These are phyloP conservation scores for Boletus sensibilis DNA, from an alignment of 768 basidiomycete genomes.

Conservation along the genomic window DNA sequence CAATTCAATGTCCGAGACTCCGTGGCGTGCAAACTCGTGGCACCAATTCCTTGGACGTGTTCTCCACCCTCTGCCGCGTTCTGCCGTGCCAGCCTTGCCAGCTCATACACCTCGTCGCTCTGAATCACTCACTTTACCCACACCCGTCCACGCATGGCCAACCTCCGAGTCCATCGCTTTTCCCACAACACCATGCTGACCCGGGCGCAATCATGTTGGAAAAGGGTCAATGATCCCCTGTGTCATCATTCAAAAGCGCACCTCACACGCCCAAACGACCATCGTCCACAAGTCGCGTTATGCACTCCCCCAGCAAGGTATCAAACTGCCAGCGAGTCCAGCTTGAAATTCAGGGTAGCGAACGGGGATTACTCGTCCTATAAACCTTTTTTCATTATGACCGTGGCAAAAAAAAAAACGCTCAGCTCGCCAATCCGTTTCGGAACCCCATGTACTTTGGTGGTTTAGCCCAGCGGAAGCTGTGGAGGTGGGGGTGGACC, in stretches of 20 bases:
- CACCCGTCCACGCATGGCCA: constrained; percentile 9
- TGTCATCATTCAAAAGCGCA: constrained; percentile 8
- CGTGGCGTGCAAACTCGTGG: constrained; percentile 18
- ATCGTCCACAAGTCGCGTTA: constrained; percentile 14
- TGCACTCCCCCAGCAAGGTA: constrained; percentile 6
- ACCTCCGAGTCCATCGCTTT: constrained; percentile 16
- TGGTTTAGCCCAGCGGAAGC: neutral
- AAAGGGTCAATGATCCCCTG: constrained; percentile 14
- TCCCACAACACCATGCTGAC: constrained; percentile 16
- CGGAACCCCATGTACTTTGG: neutral
- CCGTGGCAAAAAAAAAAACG: constrained; percentile 16
- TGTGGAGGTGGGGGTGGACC: neutral
- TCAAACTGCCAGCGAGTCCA: constrained; percentile 13
- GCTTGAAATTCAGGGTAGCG: constrained; percentile 28
- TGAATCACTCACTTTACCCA: constrained; percentile 14
- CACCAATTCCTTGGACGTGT: constrained; percentile 2
- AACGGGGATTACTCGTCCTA: constrained; percentile 33
- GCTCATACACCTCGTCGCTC: neutral
- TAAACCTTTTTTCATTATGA: constrained; percentile 19
- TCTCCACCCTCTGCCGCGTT: neutral
- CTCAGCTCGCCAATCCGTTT: constrained; percentile 2
- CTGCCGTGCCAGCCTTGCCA: constrained; percentile 11
- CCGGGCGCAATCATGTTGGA: constrained; percentile 22
- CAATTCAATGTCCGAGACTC: constrained; percentile 34
- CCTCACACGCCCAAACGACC: constrained; percentile 15